Evolutionary conservation across 371 early-diverging fungal genomes (phyloP), one percentile per base, ranked within the genome.

Genomic region (Mortierella sp.): DNA sequence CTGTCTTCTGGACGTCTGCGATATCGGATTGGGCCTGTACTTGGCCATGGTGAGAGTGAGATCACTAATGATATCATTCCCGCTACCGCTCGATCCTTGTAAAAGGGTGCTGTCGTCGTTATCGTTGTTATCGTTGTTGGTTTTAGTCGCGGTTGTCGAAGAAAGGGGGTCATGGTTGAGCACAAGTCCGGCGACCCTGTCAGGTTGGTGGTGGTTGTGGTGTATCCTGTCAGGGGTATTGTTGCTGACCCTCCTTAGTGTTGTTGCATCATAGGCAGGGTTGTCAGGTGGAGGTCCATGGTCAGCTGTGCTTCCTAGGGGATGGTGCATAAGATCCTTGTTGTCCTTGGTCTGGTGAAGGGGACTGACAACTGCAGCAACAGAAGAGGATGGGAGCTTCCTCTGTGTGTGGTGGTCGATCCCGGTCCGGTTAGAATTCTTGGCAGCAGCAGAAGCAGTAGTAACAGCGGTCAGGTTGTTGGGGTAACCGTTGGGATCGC

Each of bases 301-400:
- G 66, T 72, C 66, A 53, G 53, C 66, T 65, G 73, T 64, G 44
- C 37, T 37, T 40, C 74, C 40, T 61, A 64, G 74, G 68, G 68
- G 74, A 68, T 74, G 68, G 74, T 64, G 63, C 68, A 66, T 47
- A 66, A 22, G 37, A 16, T 48, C 47, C 55, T 53, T 10, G 22
- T 52, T 44, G 52, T 64, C 31, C 64, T 29, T 53, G 47, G 34
- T 34, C 45, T 67, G 68, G 24, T 47, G 52, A 48, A 47, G 3
- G 22, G 68, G 68, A 53, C 52, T 53, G 24, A 24, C 45, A 34
- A 50, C 24, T 9, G 63, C 22, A 24, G 26, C 44, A 34, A 31
- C n/a, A 29, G 63, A 47, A n/a, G 41, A 37, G 63, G 67, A 66
- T n/a, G 39, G 45, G 40, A 61, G 45, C 48, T 37, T 47, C 40